Evolutionary conservation across 331 rosid genomes (phyloP), one percentile per base, ranked within the genome.

Genomic region (Spiraea crenata): DNA sequence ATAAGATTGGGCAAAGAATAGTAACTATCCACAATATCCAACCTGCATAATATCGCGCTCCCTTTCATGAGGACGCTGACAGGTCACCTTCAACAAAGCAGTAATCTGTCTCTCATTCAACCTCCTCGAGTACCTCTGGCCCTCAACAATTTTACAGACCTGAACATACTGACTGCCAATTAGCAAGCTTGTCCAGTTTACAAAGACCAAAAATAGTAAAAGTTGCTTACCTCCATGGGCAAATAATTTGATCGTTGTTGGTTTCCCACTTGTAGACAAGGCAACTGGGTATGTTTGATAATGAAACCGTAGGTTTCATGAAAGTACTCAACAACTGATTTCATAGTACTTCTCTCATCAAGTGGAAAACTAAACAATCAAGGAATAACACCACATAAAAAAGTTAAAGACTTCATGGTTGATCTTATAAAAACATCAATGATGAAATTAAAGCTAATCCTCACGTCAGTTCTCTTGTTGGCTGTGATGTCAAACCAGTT

Each of bases 111-210:
- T 82, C 70, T 91, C 97, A 71, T 95, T 95, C 52, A 95, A 62
- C 82, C 96, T 75, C 74, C 90, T 91, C 0, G 99, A 89, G 49
- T 95, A 95, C 72, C 99, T 67, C 68, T 95, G 99, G 1, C 99
- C 99, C 77, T 95, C 96, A 9, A 95, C 97, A 41, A 95, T 95
- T 83, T 95, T 95, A 79, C 99, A 95, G 19, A 95, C 99, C 99
- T 95, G 74, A 60, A 83, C 19, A 58, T 52, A 61, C 61, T 16
- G 31, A 72, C 34, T 20, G 51, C 65, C 25, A 45, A 76, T 82
- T 63, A 77, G 73, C 58, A 60, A 60, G 42, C 64, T 69, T 14
- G 54, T 5, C 35, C 42, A 55, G 54, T 45, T 46, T 25, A 56
- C 5, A 56, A 55, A 0, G 39, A 19, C 14, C 25, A 69, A 69